These are phyloP conservation scores for Psilocybe mexicana DNA, from an alignment of 1,284 basidiomycete genomes.

Conservation along the genomic window DNA sequence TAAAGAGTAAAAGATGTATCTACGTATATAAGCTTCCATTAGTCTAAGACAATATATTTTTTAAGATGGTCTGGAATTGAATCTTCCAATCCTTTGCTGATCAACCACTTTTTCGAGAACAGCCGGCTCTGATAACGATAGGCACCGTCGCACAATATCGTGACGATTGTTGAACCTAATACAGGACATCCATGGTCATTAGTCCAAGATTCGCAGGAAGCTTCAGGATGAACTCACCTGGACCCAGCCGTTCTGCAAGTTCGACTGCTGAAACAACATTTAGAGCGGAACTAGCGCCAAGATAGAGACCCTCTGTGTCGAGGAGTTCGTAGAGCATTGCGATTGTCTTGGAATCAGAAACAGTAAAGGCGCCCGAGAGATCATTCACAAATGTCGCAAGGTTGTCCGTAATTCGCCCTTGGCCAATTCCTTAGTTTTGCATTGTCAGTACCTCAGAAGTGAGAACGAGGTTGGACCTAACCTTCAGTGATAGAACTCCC, in stretches of 20 bases:
- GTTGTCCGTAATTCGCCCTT: conserved; percentile 96
- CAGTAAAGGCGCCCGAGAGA: conserved; percentile 81
- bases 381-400: conserved; percentile 82
- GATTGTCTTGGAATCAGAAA: conserved; percentile 90
- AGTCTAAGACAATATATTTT: conserved; percentile 90
- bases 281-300: conserved; percentile 94
- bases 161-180: conserved; percentile 83
- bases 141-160: conserved; percentile 93
- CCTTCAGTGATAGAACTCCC: conserved; percentile 98
- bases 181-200: conserved; percentile 2
- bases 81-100: conserved; percentile 76
- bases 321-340: conserved; percentile 93
- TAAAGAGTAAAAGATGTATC: not conserved
- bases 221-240: conserved; percentile 46
- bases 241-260: conserved; percentile 84
- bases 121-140: conserved; percentile 96
- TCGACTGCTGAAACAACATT: conserved; percentile 95
- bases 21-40: conserved; percentile 3
- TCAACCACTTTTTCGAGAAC: conserved; percentile 95
- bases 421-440: conserved; percentile 79
- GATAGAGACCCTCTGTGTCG: conserved; percentile 91
- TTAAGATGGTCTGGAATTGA: conserved; percentile 85
- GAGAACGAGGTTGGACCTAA: conserved; percentile 29
- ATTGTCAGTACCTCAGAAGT: conserved; percentile 1
- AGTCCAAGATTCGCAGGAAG: not conserved